Percentiles rank a stretch among this genome's conserved stretches.
Evolutionary conservation across 306 rosid species (phyloP).

Genomic region (Sphenostylis stenocarpa): DNA sequence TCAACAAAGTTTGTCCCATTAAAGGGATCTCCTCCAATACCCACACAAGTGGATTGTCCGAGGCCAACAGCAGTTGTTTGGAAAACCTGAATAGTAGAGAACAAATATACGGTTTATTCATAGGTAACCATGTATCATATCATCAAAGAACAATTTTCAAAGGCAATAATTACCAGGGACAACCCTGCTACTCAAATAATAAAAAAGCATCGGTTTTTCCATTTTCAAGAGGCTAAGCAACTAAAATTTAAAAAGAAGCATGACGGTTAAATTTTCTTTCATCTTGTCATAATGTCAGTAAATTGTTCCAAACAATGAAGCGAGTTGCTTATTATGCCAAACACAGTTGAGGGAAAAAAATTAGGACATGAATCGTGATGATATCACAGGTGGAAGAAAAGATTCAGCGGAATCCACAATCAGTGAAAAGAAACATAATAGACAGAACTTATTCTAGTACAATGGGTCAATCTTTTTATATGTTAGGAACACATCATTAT

Average conservation of each 20-base stretch:
- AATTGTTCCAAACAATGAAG: not conserved
- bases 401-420: not conserved
- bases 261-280: not conserved
- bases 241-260: not conserved
- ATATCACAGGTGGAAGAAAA: not conserved
- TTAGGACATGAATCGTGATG: not conserved
- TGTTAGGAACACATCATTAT: not conserved
- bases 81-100: conserved; percentile 64
- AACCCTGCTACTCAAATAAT: conserved; percentile 16
- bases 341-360: not conserved
- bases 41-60: conserved; percentile 99
- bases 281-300: not conserved
- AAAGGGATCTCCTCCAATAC: conserved; percentile 99
- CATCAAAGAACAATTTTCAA: conserved; percentile 26
- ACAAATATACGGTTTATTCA: conserved; percentile 28
- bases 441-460: not conserved
- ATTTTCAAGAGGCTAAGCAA: not conserved
- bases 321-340: not conserved
- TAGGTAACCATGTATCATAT: conserved; percentile 6
- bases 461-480: not conserved
- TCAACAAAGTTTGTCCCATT: conserved; percentile 98
- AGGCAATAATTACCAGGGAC: conserved; percentile 3
- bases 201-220: not conserved
- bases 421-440: conserved; percentile 1
- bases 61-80: conserved; percentile 99